Base-by-base conservation (phyloP, 345 rosid genomes). In the Citropsis articulata region DNA sequence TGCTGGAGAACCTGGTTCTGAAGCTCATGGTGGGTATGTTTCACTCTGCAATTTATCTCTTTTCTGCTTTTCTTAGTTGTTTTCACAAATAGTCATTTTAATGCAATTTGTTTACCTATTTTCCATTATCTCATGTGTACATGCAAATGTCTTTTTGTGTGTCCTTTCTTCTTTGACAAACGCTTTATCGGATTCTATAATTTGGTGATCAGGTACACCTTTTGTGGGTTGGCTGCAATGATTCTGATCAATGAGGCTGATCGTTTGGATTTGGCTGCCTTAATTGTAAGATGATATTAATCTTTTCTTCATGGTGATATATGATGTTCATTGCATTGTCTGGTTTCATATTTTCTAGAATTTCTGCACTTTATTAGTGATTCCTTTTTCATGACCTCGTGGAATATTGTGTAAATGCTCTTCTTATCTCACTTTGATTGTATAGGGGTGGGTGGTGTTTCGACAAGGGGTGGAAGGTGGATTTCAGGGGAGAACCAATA, bases 1-100 rank as follows among this genome's bases (percentile, higher is more conserved):
- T 84, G 90, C 91, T 30, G 99, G 97, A 83, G 99, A 94, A 84
- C 98, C 99, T 69, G 95, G 95, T 80, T 88, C 94, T 73, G 99
- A 96, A 90, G 99, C 98, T 88, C 99, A 96, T 62, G 99, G 99
- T 81, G 99, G 99, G 99, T 96, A 94, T 78, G 97, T 83, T 78
- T 75, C 80, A 63, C 82, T 56, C 81, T 71, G 30, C 27, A n/a
- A 27, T 78, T 83, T 79, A 68, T 36, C 27, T 70, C 22, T 68
- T 18, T 66, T 62, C 57, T 50, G 33, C 68, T 50, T 28, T 66
- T 21, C 45, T 9, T 35, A 19, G 33, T 31, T 71, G 50, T 69
- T 38, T 42, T 72, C 61, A 25, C 53, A 62, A 40, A 31, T 31
- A 42, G 22, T 28, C 63, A 35, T 68, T 67, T 57, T 56, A 70